phyloP scores from a whole-genome alignment of 139 green algal genomes.

The Chlorella ohadii region DNA sequence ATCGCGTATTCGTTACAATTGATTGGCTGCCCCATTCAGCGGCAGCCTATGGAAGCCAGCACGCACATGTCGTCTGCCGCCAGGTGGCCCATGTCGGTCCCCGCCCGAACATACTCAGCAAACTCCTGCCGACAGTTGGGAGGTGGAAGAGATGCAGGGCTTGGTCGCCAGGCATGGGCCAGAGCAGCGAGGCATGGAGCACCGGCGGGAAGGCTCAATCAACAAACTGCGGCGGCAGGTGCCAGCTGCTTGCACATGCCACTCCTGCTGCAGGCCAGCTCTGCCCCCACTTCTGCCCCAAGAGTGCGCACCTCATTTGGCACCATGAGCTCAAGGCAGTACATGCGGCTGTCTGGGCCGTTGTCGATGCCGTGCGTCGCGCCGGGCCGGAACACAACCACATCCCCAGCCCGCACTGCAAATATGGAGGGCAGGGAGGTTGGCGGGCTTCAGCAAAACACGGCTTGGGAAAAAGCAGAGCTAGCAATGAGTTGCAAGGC shows the following conservation, averaged over 20 bases:
- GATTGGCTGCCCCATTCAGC: too few species aligned
- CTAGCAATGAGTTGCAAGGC: too few species aligned
- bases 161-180: too few species aligned
- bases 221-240: too few species aligned
- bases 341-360: slow-evolving; percentile 12
- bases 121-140: slow-evolving; percentile 40
- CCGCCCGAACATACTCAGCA: slow-evolving; percentile 78
- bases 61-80: slow-evolving; percentile 58
- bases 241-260: too few species aligned
- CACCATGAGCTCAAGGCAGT: slow-evolving; percentile 81
- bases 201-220: too few species aligned
- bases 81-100: slow-evolving; percentile 46
- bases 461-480: background rate
- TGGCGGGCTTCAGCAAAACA: too few species aligned
- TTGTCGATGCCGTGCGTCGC: slow-evolving; percentile 84
- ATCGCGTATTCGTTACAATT: too few species aligned
- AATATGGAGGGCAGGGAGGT: background rate
- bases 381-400: slow-evolving; percentile 78
- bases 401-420: slow-evolving; percentile 68
- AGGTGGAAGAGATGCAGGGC: too few species aligned
- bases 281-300: background rate
- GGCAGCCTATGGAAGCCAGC: slow-evolving; percentile 51
- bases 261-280: too few species aligned
- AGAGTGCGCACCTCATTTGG: slow-evolving; percentile 73
- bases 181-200: too few species aligned